A percentile compares a stretch with the other conserved stretches of the same genome.
These are phyloP conservation scores for Colletotrichum godetiae DNA, from an alignment of 2,329 filamentous ascomycete genomes.

Conservation along the genomic window DNA sequence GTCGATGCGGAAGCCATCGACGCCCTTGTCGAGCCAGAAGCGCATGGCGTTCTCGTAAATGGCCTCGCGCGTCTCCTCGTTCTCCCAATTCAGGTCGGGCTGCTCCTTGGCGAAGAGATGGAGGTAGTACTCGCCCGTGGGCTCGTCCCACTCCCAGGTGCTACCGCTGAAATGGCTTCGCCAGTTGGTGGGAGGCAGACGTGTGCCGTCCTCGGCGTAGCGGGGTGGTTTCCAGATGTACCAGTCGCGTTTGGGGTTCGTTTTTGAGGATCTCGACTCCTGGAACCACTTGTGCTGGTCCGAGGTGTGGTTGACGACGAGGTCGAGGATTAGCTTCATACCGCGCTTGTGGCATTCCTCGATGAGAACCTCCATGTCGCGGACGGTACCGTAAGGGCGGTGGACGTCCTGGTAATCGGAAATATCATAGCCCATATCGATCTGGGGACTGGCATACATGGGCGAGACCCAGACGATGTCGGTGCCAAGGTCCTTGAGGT, in stretches of 20 bases:
- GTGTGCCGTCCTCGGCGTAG: conserved; percentile 65
- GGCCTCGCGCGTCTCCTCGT: conserved; percentile 72
- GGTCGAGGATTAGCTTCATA: conserved; percentile 79
- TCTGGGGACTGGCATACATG: conserved; percentile 72
- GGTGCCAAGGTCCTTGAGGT: conserved; percentile 69
- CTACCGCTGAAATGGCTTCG: conserved; percentile 69
- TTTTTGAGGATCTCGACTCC: conserved; percentile 70
- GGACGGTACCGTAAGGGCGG: conserved; percentile 72
- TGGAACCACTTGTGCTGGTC: conserved; percentile 79
- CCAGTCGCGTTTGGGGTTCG: conserved; percentile 76
- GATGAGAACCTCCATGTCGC: conserved; percentile 73
- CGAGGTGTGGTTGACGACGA: conserved; percentile 83
- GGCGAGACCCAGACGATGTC: conserved; percentile 77
- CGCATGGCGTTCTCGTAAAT: conserved; percentile 78
- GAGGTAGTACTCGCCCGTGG: conserved; percentile 81
- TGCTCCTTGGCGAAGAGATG: conserved; percentile 81
- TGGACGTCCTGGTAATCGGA: conserved; percentile 75
- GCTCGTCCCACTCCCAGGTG: conserved; percentile 78
- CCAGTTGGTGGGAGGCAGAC: conserved; percentile 83
- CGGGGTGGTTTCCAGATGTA: conserved; percentile 70
- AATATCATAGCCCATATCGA: conserved; percentile 79
- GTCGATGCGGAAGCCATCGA: conserved; percentile 80
- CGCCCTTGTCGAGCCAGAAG: conserved; percentile 82
- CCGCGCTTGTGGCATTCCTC: conserved; percentile 68
- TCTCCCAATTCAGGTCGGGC: conserved; percentile 90